Base-by-base conservation (phyloP, 129 eudicot genomes). In the Flaveria trinervia region DNA sequence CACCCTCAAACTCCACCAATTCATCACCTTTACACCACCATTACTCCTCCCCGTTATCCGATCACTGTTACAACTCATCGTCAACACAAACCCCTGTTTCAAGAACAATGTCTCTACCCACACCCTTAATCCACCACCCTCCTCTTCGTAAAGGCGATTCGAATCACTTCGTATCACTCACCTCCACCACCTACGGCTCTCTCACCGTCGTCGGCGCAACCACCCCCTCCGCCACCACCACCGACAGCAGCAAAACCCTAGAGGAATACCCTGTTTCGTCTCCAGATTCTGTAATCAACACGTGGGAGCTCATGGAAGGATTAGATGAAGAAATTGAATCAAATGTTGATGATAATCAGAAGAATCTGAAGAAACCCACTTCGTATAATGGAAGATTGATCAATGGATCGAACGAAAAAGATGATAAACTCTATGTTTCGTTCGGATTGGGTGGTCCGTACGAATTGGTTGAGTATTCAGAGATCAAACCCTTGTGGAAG, bases 281-380 rank as follows among this genome's bases (percentile, higher is more conserved):
- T 0, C 96, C 97, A 1, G 97, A 91, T 45, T 91, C 97, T 3
- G 98, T 94, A 12, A 94, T 94, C 69, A 91, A 94, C 79, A 89
- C 98, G 4, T 94, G 98, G 97, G 98, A 94, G 87, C 91, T 94
- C 41, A 94, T 94, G 98, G 96, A 94, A 80, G 96, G 96, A 16
- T 88, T 93, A 22, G 97, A 87, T 62, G 98, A 85, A 17, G 70
- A 86, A 12, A 77, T 75, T 67, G 83, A 82, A 48, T 39, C 70
- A 1, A 81, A 82, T 57, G 41, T 36, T 36, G 41, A 36, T 36
- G 7, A 36, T 36, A 36, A 36, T 36, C 41, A 36, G 41, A 36
- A 36, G 41, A 36, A 36, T 36, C 41, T 36, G 41, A 36, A 36
- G 41, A 36, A 36, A 5, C 41, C 41, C 41, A 36, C 41, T 36